Base-by-base conservation (phyloP, 352 stramenopile species). In the Phytophthora vignae region DNA sequence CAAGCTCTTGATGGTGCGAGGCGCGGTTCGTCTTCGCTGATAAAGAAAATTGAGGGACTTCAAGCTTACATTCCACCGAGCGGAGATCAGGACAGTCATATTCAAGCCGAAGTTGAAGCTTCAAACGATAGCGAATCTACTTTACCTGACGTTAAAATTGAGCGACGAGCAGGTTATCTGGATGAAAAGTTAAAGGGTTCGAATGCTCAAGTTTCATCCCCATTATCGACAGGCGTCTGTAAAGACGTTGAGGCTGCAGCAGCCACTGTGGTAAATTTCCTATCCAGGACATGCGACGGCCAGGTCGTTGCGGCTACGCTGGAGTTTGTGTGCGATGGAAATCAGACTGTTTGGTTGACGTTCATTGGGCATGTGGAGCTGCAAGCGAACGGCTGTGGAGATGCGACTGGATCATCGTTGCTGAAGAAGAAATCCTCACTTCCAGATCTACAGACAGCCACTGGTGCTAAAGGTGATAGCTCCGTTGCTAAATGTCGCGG, bases 401-500 rank as follows among this genome's bases (percentile, higher is more conserved):
- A 46, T 68, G 61, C 25, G 2, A 42, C 15, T 4, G 38, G 17
- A 15, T 9, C 27, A 1, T 55, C 56, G 0, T 6, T 33, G 48
- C 19, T 65, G 22, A 56, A 55, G 15, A 74, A 78, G 19, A 85
- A 78, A 22, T 60, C 75, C 1, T 89, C 81, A 27, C 62, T 94
- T 3, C 85, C 87, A 4, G 84, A 79, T 38, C 60, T 94, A 1
- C 56, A 74, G 49, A 27, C 60, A 6, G 29, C 31, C 22, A 44
- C 55, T 17, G 44, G 1, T 58, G n/a, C 4, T 33, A 65, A 59
- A 38, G 53, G 11, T 2, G 62, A 73, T 27, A 46, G 12, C 56
- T 25, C 50, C 8, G 60, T 14, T 11, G n/a, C 25, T 3, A 91
- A 84, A 49, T 95, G 88, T 59, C 82, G 78, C 7, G 86, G 88